Evolutionary conservation across 495 filamentous ascomycete genomes (phyloP).

Genomic region (Clohesyomyces aquaticus): DNA sequence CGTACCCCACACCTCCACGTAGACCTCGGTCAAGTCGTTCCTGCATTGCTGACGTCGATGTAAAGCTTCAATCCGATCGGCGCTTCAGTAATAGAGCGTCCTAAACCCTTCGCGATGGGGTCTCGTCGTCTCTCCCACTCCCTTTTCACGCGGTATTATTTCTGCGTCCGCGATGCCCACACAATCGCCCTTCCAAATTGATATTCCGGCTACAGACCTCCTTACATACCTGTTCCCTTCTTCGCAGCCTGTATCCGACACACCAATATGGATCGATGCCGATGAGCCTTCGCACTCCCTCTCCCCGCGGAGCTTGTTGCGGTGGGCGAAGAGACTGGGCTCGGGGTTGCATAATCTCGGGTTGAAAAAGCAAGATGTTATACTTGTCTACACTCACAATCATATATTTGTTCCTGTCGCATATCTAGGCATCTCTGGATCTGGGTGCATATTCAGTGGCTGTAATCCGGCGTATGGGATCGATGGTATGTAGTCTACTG

Average conservation of each 20-base stretch:
- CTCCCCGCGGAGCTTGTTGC: constrained; percentile 47
- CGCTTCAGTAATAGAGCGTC: too few species aligned
- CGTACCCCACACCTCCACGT: constrained; percentile 3
- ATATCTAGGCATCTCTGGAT: constrained; percentile 53
- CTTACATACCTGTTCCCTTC: constrained; percentile 53
- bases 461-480: constrained; percentile 47
- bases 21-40: constrained; percentile 1
- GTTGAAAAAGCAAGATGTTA: constrained; percentile 48
- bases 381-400: constrained; percentile 53
- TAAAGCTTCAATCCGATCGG: constrained; percentile 1
- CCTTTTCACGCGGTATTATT: neutral
- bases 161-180: constrained; percentile 43
- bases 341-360: constrained; percentile 49
- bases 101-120: too few species aligned
- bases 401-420: constrained; percentile 56
- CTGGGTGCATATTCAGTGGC: constrained; percentile 49
- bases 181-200: constrained; percentile 47
- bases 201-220: constrained; percentile 52
- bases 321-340: constrained; percentile 52
- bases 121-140: neutral
- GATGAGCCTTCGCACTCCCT: constrained; percentile 47
- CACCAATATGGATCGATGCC: constrained; percentile 55
- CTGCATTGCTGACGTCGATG: neutral
- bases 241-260: constrained; percentile 44
- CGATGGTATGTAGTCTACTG: constrained; percentile 27